Evolutionary conservation across 1,139 yeast species (phyloP).

Genomic region (Candida dubliniensis): DNA sequence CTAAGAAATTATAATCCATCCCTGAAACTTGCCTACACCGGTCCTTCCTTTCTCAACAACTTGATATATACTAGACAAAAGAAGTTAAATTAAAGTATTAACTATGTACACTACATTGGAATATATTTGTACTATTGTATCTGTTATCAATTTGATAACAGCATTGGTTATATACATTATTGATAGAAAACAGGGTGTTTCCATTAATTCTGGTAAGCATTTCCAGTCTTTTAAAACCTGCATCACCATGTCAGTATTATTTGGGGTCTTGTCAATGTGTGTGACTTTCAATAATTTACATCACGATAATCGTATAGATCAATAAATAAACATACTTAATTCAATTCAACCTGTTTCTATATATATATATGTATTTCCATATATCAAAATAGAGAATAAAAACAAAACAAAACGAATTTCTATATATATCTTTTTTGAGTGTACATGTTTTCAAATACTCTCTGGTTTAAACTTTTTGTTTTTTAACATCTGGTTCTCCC

Average conservation of each 20-base stretch:
- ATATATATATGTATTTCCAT: neutral
- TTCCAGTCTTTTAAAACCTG: constrained; percentile 25
- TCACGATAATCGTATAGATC: neutral
- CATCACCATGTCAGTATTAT: constrained; percentile 23
- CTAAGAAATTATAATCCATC: too few relatives aligned
- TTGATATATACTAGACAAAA: neutral
- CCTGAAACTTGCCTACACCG: too few relatives aligned
- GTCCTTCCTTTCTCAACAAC: neutral
- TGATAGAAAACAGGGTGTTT: constrained; percentile 19
- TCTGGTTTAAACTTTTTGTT: neutral
- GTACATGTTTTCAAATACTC: neutral
- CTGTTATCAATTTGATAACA: constrained; percentile 22
- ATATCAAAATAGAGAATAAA: too few relatives aligned
- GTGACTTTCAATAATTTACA: constrained; percentile 9
- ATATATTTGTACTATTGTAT: constrained; percentile 22
- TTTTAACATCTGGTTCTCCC: neutral
- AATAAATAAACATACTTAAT: neutral
- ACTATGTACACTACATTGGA: constrained; percentile 18
- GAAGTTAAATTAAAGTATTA: neutral
- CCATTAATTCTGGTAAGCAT: constrained; percentile 22
- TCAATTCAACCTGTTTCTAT: neutral
- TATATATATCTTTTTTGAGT: neutral
- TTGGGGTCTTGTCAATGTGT: constrained; percentile 22
- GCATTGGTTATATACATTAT: constrained; percentile 21
- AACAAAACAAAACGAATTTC: too few relatives aligned